Base-by-base conservation (phyloP, 73 alveolate species). In the Paramecium pentaurelia region DNA sequence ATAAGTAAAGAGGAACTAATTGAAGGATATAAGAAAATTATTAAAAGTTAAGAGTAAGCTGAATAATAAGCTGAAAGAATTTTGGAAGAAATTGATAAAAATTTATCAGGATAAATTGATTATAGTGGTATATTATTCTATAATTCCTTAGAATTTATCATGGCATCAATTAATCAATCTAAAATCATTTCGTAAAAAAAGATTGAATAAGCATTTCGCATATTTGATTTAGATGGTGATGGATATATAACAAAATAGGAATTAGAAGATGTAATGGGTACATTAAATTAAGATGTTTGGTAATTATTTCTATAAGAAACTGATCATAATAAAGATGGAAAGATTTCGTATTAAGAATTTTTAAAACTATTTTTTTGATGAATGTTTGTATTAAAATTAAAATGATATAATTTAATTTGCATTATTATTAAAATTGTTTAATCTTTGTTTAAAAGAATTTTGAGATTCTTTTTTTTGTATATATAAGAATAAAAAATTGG, bases 1-100 rank as follows among this genome's bases (percentile, higher is more conserved):
- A 92, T 95, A 27, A 89, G 95, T 27, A 96, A 77, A 71, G 97
- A 95, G 36, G 98, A 96, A 87, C 75, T 96, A 3, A 47, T 45
- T 28, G 75, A 93, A 49, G 91, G 95, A 1, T 92, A 73, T n/a
- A 58, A 60, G n/a, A 89, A 59, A 36, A 68, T 89, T 45, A 40
- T 89, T 12, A 92, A 80, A 7, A 64, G 36, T 45, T 45, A 73
- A 51, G 85, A 22, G 18, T 40, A 84, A 38, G 85, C 92, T 14
- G 89, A 80, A 22, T 18, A 18, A 32, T 58, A 92, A 12, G 95
- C 85, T 0, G 95, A 75, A 28, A 87, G 73, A 80, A 89, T 93
- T 32, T 36, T 93, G 30, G 77, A 92, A 45, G 70, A 80, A 22
- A 77, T 92, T 2, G 96, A 93, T 92, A 49, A 71, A 20, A 92